Evolutionary conservation across 306 rosid genomes (phyloP), one percentile per base, ranked within the genome.

Genomic region (Lablab purpureus): DNA sequence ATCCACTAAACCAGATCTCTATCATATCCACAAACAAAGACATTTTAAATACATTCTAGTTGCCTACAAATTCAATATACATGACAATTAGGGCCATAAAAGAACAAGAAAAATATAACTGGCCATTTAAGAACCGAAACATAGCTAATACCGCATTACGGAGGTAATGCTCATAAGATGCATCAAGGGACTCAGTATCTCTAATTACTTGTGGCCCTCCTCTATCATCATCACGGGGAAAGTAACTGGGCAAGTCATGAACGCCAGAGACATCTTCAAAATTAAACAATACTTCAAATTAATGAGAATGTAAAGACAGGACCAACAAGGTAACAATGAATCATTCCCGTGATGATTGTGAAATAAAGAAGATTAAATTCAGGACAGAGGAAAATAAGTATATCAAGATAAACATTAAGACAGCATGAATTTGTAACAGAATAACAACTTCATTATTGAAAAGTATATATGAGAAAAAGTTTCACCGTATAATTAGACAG

Each of bases 121-220:
- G 10, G 11, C 68, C 27, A 77, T 62, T 68, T 27, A 75, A 82
- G 63, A 81, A 55, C 32, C 69, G 2, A 43, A 66, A 71, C 76
- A 63, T 32, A 88, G 71, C n/a, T 70, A 51, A 56, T 92, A 94
- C 99, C 95, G 91, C 88, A 85, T 83, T 88, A 72, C 91, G 97
- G 67, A 92, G 90, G 77, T 94, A 94, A 77, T 91, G 97, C 71
- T 94, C 99, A 84, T 94, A 94, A 59, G 99, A 92, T n/a, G 97
- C 99, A 67, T 90, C 93, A 67, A 94, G 93, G 81, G 99, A 89
- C 78, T 92, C 99, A 0, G 97, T 88, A 75, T 92, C 97, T 82
- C 97, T 91, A 55, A 91, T 76, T 79, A 86, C 94, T 34, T 83
- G 98, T 50, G 88, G 76, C 59, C 96, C 82, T 37, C 92, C 92